Evolutionary conservation across 805 yeast genomes (phyloP).

Genomic region (Kazachstania bromeliacearum): DNA sequence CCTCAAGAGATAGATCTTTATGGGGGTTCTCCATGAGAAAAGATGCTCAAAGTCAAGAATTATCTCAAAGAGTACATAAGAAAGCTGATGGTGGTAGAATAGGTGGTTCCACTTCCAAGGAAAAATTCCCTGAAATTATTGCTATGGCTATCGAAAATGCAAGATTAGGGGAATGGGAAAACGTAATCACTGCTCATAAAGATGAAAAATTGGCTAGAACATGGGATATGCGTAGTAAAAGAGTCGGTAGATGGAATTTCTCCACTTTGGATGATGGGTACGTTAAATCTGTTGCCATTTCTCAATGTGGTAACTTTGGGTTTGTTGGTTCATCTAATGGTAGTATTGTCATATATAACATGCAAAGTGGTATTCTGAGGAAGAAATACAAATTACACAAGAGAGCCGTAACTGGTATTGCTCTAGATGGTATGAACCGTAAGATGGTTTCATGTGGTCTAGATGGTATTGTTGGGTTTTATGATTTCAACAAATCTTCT

Average conservation of each 20-base stretch:
- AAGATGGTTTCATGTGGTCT: conserved; percentile 79
- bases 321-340: conserved; percentile 84
- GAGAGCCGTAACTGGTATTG: conserved; percentile 78
- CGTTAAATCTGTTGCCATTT: conserved; percentile 66
- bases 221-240: conserved; percentile 74
- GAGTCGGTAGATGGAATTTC: conserved; percentile 67
- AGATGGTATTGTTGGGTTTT: conserved; percentile 83
- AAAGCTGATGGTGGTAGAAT: conserved; percentile 38
- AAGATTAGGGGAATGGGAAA: conserved; percentile 88
- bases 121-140: conserved; percentile 68
- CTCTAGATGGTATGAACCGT: conserved; percentile 83
- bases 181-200: conserved; percentile 79
- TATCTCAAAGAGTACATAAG: conserved; percentile 64
- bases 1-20: conserved; percentile 74
- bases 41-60: conserved; percentile 91
- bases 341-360: conserved; percentile 72
- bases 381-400: conserved; percentile 62
- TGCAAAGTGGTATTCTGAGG: conserved; percentile 83
- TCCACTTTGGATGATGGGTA: conserved; percentile 68
- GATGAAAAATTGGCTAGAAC: conserved; percentile 79
- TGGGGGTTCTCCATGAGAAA: conserved; percentile 92
- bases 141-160: conserved; percentile 63
- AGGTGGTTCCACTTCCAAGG: conserved; percentile 53
- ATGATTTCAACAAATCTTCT: conserved; percentile 67
- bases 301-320: conserved; percentile 94